Conservation (phyloP, 805 yeast genomes). For the Candida fluviatilis region DNA sequence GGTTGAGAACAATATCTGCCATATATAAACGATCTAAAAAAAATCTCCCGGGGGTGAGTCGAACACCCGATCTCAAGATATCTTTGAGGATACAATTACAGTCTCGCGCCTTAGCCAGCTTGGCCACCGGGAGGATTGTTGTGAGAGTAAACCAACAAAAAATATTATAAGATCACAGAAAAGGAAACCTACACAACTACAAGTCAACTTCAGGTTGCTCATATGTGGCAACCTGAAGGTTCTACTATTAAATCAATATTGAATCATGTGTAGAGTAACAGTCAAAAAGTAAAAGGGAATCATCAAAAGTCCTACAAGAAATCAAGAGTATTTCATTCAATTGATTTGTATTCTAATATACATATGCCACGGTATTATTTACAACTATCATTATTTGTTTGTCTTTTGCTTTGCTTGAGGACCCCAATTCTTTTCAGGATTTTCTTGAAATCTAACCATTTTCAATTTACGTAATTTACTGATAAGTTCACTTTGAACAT, state of each 20-base stretch:
- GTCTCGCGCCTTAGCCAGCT: conserved; percentile 50
- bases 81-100: conserved; percentile 35
- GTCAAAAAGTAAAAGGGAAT: too few species aligned
- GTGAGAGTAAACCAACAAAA: too few species aligned
- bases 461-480: conserved; percentile 67
- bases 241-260: too few species aligned
- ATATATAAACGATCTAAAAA: too few species aligned
- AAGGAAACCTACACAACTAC: not conserved
- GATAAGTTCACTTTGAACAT: conserved; percentile 53
- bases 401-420: conserved; percentile 62
- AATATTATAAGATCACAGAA: not conserved
- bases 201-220: not conserved
- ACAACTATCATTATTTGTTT: conserved; percentile 39
- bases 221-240: too few species aligned
- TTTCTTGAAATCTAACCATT: conserved; percentile 84
- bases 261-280: too few species aligned
- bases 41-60: conserved; percentile 47
- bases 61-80: conserved; percentile 49
- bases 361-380: not conserved
- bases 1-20: too few species aligned
- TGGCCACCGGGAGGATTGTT: conserved; percentile 40
- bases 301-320: too few species aligned
- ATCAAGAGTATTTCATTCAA: not conserved
- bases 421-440: conserved; percentile 96
- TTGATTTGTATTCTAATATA: not conserved